phyloP scores from a whole-genome alignment of 345 rosid species.

The Hibiscus mutabilis region DNA sequence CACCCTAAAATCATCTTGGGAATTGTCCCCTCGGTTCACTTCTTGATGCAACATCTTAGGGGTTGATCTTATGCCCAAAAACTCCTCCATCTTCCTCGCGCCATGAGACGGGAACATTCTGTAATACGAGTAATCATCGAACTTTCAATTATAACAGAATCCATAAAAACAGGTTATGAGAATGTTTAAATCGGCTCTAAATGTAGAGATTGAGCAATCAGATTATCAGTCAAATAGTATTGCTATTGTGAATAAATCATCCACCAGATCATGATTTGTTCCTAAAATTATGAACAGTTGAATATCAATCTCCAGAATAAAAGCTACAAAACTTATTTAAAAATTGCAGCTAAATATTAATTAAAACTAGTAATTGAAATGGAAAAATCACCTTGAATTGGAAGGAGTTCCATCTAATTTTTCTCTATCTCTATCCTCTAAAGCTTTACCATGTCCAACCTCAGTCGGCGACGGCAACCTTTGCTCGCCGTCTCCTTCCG shows the following conservation, averaged over 20 bases:
- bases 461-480: constrained; percentile 31
- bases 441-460: constrained; percentile 22
- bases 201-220: neutral
- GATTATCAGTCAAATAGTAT: neutral
- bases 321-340: neutral
- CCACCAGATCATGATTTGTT: neutral
- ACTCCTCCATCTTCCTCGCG: constrained; percentile 34
- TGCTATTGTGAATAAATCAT: neutral
- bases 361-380: neutral
- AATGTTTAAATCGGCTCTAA: neutral
- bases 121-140: constrained; percentile 6
- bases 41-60: constrained; percentile 22
- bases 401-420: constrained; percentile 33
- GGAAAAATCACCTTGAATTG: constrained; percentile 28
- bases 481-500: constrained; percentile 34
- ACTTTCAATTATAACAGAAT: neutral
- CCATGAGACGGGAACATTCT: constrained; percentile 31
- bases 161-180: neutral
- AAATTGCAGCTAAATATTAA: neutral
- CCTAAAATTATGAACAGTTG: neutral
- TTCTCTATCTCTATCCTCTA: constrained; percentile 31
- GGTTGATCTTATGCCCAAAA: constrained; percentile 21
- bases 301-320: neutral
- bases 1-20: constrained; percentile 34
- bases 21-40: constrained; percentile 21